phyloP scores from a whole-genome alignment of 768 basidiomycete species.

The Hysterangium stoloniferum region DNA sequence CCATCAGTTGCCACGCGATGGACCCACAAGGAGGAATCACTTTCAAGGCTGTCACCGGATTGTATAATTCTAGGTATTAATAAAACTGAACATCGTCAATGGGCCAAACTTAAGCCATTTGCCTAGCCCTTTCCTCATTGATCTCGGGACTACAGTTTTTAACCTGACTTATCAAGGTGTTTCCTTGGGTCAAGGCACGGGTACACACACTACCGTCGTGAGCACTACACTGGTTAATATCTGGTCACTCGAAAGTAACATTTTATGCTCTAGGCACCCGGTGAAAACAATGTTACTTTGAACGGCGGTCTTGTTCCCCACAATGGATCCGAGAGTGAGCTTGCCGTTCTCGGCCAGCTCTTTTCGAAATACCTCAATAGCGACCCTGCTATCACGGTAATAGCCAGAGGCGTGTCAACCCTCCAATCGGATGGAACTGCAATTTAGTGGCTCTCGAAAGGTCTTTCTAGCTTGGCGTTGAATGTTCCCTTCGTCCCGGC shows the following conservation, averaged over 20 bases:
- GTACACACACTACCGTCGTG: constrained; percentile 45
- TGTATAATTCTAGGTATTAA: constrained; percentile 50
- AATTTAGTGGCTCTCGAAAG: constrained; percentile 62
- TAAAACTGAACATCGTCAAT: too few relatives aligned
- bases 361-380: constrained; percentile 71
- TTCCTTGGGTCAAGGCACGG: constrained; percentile 48
- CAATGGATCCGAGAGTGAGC: constrained; percentile 30
- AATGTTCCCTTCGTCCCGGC: constrained; percentile 53
- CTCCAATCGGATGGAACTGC: constrained; percentile 45
- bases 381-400: constrained; percentile 44
- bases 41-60: constrained; percentile 46
- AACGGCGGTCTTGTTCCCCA: constrained; percentile 50
- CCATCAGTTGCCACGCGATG: constrained; percentile 48
- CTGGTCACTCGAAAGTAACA: constrained; percentile 5
- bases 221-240: constrained; percentile 18
- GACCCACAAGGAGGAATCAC: constrained; percentile 52
- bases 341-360: constrained; percentile 45
- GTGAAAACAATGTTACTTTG: constrained; percentile 51
- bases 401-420: constrained; percentile 54
- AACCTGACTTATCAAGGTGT: constrained; percentile 50
- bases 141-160: constrained; percentile 61
- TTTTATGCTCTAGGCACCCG: constrained; percentile 34
- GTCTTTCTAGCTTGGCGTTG: constrained; percentile 46
- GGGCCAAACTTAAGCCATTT: too few relatives aligned
- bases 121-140: constrained; percentile 60